Evolutionary conservation across 2,329 filamentous ascomycete species (phyloP), one percentile per base, ranked within the genome.

Genomic region (Claviceps citrina): DNA sequence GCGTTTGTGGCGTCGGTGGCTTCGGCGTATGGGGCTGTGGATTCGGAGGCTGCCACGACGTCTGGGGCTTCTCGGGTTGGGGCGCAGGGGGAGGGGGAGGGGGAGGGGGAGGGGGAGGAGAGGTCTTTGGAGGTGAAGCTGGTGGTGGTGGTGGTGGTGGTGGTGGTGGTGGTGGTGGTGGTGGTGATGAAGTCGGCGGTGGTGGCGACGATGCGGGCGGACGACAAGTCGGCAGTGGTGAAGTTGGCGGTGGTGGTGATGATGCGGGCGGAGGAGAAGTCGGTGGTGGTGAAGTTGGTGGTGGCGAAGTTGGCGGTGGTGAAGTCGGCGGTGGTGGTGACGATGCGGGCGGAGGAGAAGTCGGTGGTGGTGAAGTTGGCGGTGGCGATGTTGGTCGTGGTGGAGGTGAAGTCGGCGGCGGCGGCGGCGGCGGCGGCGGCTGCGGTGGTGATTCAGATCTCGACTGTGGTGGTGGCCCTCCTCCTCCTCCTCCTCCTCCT

Each of bases 1-100:
- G 58, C 24, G 43, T 32, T 10, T 45, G 46, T 1, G 63, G 58
- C 24, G 43, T 32, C 10, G 46, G 46, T n/a, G 42, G 22, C n/a
- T 43, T 48, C 7, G 46, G 18, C n/a, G 46, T 36, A 20, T 39
- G 43, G n/a, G 49, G 36, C 33, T 44, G 46, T 28, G 54, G 53
- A 27, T n/a, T n/a, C 26, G 51, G 38, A n/a, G 35, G 50, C 27
- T 46, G 44, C 35, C 41, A 46, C 26, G 46, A 39, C 18, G 39
- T 13, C 30, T 44, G 46, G 5, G 48, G 44, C 43, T 45, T 46
- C 25, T 52, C 44, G 15, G 27, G 44, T 33, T 44, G 43, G 5
- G 47, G 42, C 8, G 43, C 40, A 10, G 43, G 43, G 5, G 44
- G 40, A 12, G 36, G 24, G 1, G 38, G 12, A 19, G 41, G 30